These are phyloP conservation scores for Coemansia sp. DNA, from an alignment of 192 early-diverging fungal genomes.

Conservation along the genomic window DNA sequence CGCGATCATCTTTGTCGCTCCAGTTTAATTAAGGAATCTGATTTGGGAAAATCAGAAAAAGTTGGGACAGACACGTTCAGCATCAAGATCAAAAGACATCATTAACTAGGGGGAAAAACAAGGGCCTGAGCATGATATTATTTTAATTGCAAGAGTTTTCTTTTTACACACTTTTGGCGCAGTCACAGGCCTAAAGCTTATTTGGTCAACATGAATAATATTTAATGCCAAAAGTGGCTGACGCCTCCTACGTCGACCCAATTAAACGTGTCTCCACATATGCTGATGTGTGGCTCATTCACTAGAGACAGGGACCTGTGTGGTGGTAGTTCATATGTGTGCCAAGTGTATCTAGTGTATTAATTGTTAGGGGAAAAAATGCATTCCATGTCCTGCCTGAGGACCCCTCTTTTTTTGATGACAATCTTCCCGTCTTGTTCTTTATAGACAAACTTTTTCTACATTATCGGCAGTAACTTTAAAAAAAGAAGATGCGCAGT, in stretches of 20 bases:
- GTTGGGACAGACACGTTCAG: background rate
- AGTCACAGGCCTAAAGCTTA: too few relatives aligned
- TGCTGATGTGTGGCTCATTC: background rate
- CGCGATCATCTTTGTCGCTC: background rate
- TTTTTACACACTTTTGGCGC: too few relatives aligned
- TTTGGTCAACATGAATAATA: background rate
- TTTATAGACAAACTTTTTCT: background rate
- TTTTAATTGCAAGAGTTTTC: background rate
- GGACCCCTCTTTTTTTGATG: background rate
- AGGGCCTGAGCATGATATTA: too few relatives aligned
- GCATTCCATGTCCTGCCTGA: background rate
- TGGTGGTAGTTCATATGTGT: background rate
- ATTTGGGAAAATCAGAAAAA: background rate
- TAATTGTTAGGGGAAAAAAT: background rate
- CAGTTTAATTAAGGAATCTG: too few relatives aligned
- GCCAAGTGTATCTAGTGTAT: background rate
- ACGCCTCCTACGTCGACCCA: background rate
- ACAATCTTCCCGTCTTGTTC: background rate
- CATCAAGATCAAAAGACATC: too few relatives aligned
- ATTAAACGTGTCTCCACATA: background rate
- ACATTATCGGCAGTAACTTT: background rate
- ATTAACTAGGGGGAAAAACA: too few relatives aligned
- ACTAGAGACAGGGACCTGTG: background rate
- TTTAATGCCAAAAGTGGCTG: background rate
- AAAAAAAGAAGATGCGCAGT: background rate